Base-by-base conservation (phyloP, 345 rosid species). In the Aegle marmelos region DNA sequence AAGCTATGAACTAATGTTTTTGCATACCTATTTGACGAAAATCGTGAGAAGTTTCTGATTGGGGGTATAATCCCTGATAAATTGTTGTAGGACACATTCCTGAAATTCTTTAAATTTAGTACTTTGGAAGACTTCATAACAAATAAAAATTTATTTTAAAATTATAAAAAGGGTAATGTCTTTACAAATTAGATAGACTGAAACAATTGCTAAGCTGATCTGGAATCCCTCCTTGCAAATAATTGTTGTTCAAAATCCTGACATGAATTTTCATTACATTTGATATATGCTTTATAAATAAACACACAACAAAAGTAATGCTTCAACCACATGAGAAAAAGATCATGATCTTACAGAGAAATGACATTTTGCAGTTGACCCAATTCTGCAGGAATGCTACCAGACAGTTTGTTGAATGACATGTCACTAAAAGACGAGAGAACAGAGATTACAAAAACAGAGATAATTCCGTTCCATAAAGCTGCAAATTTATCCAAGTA, bases 61-160 rank as follows among this genome's bases (percentile, higher is more conserved):
- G 83, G 82, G 7, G 98, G 98, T 39, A 93, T 70, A 31, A 80
- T 48, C 54, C 99, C 99, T 0, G 99, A 89, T 39, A 97, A 85
- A 76, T 94, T 94, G 90, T 97, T 97, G 84, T 84, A 84, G 37
- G 99, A 93, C 36, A 97, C 87, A 83, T 97, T 93, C 87, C 99
- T 97, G 75, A 24, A 39, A 71, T 5, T 11, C 3, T 53, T 9
- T 59, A 24, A 74, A 66, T 19, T 71, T 33, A 4, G 41, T 4
- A 17, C 0, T 73, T 56, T 68, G 54, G 41, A 33, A 57, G 34
- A 34, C 54, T 37, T 62, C 6, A 53, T 45, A 56, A 25, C 25
- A 25, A 13, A 25, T 6, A 68, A 22, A 33, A 72, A 22, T 54
- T 21, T 3, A 21, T 11, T 48, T 19, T 28, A 0, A 21, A 27